Evolutionary conservation across 169 alveolate genomes (phyloP), one percentile per base, ranked within the genome.

Genomic region (Cryptosporidium xiaoi): DNA sequence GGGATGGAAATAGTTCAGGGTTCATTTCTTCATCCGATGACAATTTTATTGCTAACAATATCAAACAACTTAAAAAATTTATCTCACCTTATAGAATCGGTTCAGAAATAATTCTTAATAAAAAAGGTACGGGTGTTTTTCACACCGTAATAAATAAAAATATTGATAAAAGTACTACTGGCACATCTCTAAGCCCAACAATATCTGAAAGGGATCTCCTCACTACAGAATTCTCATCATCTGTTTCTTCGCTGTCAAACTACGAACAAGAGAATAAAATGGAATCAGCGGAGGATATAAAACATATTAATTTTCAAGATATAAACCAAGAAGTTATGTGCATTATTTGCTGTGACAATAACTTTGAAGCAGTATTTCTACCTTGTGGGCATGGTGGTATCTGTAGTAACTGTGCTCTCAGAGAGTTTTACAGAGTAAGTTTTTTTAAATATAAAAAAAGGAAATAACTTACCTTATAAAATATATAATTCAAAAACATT

Each of bases 341-440:
- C 24, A 71, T 71, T 31, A 71, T 71, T 34, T 71, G 84, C 44
- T 71, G 67, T 20, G 84, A 71, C 40, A 71, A 71, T 56, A 71
- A 71, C 15, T 18, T 46, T 16, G 84, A 71, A 31, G 46, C 84
- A 34, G 84, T 71, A 34, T 71, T 71, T 55, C 55, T 71, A 24
- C 69, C 84, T 34, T 71, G 84, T 53, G 84, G 84, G 3, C 84
- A 71, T 36, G 84, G 84, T 55, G 84, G 84, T 16, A 33, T 71
- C n/a, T 71, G 84, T 51, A 71, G 44, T 20, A 71, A 55, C 1
- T 71, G 84, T 20, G 84, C 84, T 53, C 24, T 71, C 20, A 71
- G 68, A 15, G 84, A 71, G 67, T 71, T 71, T 16, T 71, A 71
- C 31, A 71, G 84, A 16, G 84, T 71, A 71, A 55, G 66, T 51